phyloP scores from a whole-genome alignment of 352 stramenopile genomes.

The Phytophthora citricola region DNA sequence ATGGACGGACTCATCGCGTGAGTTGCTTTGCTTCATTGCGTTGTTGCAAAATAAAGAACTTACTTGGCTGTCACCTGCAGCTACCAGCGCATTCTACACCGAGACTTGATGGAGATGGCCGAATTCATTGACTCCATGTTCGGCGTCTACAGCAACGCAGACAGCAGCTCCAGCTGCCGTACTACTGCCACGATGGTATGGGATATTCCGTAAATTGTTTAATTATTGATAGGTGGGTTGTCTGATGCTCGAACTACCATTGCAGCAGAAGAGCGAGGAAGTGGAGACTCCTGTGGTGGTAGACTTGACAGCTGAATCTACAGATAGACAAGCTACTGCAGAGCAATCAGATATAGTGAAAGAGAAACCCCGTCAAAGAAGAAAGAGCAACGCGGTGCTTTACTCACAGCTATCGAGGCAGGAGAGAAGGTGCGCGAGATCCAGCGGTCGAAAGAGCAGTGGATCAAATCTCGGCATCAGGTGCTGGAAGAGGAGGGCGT shows the following conservation, averaged over 20 bases:
- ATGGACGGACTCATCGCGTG: slow-evolving; percentile 60
- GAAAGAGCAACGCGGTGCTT: slow-evolving; percentile 34
- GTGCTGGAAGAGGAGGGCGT: slow-evolving; percentile 70
- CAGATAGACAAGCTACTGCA: slow-evolving; percentile 5
- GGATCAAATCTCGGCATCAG: slow-evolving; percentile 63
- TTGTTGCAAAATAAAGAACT: neutral
- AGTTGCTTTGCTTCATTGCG: slow-evolving; percentile 12
- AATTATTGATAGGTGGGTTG: neutral
- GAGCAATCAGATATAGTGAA: neutral
- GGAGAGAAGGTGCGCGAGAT: slow-evolving; percentile 57
- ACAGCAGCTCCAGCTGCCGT: slow-evolving; percentile 3
- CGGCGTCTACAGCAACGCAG: slow-evolving; percentile 67
- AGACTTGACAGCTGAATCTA: slow-evolving; percentile 19
- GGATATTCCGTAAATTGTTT: neutral
- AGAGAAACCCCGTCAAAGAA: slow-evolving; percentile 5
- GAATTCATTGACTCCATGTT: slow-evolving; percentile 82
- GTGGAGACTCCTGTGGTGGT: slow-evolving; percentile 9
- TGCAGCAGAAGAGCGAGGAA: slow-evolving; percentile 16
- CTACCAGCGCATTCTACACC: slow-evolving; percentile 78
- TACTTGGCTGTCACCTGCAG: slow-evolving; percentile 31
- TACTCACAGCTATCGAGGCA: slow-evolving; percentile 62
- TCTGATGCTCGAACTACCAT: neutral
- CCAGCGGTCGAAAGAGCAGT: slow-evolving; percentile 67
- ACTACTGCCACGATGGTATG: slow-evolving; percentile 13
- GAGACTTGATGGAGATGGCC: slow-evolving; percentile 83